Base-by-base conservation (phyloP, 1,284 basidiomycete species). In the Peniophora sp. region DNA sequence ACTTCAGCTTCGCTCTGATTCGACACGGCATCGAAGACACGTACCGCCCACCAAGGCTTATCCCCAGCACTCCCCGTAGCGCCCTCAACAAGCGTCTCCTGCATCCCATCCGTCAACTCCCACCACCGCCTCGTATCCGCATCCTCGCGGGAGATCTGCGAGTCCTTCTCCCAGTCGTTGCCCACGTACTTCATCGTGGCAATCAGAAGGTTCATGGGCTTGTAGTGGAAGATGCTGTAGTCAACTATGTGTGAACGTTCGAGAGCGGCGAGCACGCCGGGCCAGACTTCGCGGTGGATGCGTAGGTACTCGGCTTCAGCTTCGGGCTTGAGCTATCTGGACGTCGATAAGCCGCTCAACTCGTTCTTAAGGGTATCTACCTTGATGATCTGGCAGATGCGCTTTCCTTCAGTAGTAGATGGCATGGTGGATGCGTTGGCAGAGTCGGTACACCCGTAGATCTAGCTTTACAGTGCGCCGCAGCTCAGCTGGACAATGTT, bases 301-400 rank as follows among this genome's bases (percentile, higher is more conserved):
- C 71, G 65, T 58, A 79, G 84, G 71, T 91, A 92, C 60, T 88
- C 85, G 5, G 74, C 77, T 42, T 76, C 69, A 2, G 71, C 67
- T 27, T 78, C 74, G 0, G 84, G 80, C 62, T 81, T 85, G 54
- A 90, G 78, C 74, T 85, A 53, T 8, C 5, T 23, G 39, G 50
- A 45, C 24, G 41, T 34, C 43, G 37, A 51, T 20, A 56, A 24
- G n/a, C n/a, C n/a, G n/a, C n/a, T n/a, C n/a, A n/a, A n/a, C n/a
- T n/a, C n/a, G n/a, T n/a, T n/a, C n/a, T 35, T 47, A 35, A 17
- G 24, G 27, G 47, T 35, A 24, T n/a, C n/a, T 47, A 79, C 79
- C 67, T 79, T 82, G 64, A 89, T 84, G 51, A 89, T 75, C 60
- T 90, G 87, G 62, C 85, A 88, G 52, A 88, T 70, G 36, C 85